Percentiles rank a stretch among this genome's conserved stretches.
These are phyloP conservation scores for Fusarium virguliforme DNA, from an alignment of 2,329 filamentous ascomycete species.

Conservation along the genomic window DNA sequence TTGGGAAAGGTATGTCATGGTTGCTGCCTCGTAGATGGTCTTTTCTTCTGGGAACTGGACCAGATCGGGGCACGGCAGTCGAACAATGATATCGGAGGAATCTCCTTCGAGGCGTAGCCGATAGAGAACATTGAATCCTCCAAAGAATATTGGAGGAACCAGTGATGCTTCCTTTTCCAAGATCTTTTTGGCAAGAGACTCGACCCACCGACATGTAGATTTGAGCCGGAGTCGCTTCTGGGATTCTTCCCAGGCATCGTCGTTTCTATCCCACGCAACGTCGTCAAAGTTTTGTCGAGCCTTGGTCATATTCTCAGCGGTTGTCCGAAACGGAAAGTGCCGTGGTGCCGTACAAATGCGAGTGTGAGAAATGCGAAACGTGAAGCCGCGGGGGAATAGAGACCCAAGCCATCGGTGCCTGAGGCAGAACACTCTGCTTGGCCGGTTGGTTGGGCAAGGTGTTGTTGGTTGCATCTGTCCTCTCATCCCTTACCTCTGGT, in stretches of 20 bases:
- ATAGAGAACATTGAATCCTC: constrained; percentile 24
- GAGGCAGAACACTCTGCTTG: too few relatives aligned
- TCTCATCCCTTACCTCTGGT: too few relatives aligned
- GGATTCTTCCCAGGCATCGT: constrained; percentile 17
- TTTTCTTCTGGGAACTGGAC: constrained; percentile 25
- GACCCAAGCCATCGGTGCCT: too few relatives aligned
- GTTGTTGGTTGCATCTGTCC: background rate
- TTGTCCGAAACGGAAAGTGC: too few relatives aligned
- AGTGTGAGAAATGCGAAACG: too few relatives aligned
- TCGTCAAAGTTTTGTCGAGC: constrained; percentile 23
- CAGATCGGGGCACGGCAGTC: constrained; percentile 19
- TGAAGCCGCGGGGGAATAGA: too few relatives aligned
- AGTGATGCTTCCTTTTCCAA: constrained; percentile 10
- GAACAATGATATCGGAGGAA: constrained; percentile 12
- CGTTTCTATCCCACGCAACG: constrained; percentile 11
- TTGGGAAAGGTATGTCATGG: constrained; percentile 10
- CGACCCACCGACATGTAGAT: constrained; percentile 2
- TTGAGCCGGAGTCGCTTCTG: constrained; percentile 13
- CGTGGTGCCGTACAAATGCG: background rate
- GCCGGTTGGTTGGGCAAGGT: too few relatives aligned
- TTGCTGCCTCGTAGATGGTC: constrained; percentile 17
- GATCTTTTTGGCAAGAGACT: constrained; percentile 11
- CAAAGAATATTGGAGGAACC: constrained; percentile 18
- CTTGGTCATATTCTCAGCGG: background rate
- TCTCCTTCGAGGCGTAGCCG: constrained; percentile 5